A percentile compares a stretch with the other conserved stretches of the same genome.
These are phyloP conservation scores for Tetracladium marchalianum DNA, from an alignment of 495 filamentous ascomycete genomes.

Conservation along the genomic window DNA sequence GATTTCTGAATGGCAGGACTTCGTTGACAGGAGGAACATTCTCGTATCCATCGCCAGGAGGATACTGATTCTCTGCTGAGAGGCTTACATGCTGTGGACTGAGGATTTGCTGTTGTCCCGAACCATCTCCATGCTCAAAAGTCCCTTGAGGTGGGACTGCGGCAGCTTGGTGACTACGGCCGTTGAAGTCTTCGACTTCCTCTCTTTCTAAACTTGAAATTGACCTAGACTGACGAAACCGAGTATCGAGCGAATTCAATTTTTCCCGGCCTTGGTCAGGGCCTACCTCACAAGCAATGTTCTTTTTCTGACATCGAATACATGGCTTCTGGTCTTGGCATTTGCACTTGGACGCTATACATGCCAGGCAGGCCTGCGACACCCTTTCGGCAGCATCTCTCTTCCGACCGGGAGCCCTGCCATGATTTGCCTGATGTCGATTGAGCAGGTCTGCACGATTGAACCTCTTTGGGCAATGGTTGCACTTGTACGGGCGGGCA, in stretches of 20 bases:
- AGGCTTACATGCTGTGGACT: too few species aligned
- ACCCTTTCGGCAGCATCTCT: conserved; percentile 20
- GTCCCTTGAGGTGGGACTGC: too few species aligned
- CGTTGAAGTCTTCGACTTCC: conserved; percentile 7
- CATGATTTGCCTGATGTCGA: conserved; percentile 8
- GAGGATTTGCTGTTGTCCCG: too few species aligned
- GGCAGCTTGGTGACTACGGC: too few species aligned
- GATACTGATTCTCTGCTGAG: too few species aligned
- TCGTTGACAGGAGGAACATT: too few species aligned
- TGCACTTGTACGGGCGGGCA: conserved; percentile 58
- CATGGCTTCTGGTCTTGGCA: conserved; percentile 48
- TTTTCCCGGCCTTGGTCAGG: conserved; percentile 22
- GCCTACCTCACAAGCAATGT: conserved; percentile 6
- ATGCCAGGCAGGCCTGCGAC: conserved; percentile 43
- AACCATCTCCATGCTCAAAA: too few species aligned
- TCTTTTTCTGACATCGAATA: conserved; percentile 32
- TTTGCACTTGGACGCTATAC: conserved; percentile 43
- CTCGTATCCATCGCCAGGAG: too few species aligned
- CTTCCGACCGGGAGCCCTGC: not conserved
- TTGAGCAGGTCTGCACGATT: conserved; percentile 38
- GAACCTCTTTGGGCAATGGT: conserved; percentile 58
- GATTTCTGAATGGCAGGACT: too few species aligned
- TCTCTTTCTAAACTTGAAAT: conserved; percentile 27
- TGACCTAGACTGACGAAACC: conserved; percentile 25
- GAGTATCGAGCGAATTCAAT: conserved; percentile 25